phyloP scores from a whole-genome alignment of 2,329 filamentous ascomycete species.

The Atkinsonella hypoxylon region DNA sequence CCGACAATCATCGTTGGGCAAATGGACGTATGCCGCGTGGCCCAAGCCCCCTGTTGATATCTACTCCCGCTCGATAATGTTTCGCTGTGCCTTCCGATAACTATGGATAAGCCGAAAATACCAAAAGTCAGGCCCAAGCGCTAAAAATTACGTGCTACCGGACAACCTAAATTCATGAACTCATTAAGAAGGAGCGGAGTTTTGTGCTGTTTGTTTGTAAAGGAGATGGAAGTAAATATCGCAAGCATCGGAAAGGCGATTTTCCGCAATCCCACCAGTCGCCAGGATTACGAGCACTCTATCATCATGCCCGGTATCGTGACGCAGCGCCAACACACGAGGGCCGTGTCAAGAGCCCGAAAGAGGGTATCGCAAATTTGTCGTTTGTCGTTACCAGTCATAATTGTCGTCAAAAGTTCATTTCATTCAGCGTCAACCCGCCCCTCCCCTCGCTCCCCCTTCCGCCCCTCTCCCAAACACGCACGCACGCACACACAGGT shows the following conservation, averaged over 20 bases:
- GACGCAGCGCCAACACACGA: too few species aligned
- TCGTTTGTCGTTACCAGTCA: slow-evolving; percentile 7
- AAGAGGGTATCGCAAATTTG: not conserved
- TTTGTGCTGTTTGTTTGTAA: slow-evolving; percentile 18
- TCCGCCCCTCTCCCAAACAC: too few species aligned
- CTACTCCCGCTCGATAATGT: slow-evolving; percentile 5
- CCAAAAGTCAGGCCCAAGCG: not conserved
- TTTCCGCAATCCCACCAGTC: too few species aligned
- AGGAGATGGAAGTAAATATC: too few species aligned
- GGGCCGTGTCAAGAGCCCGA: too few species aligned
- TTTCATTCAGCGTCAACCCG: not conserved
- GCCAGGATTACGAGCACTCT: too few species aligned
- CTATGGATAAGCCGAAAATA: slow-evolving; percentile 1
- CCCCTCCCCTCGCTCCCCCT: too few species aligned
- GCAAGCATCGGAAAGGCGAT: too few species aligned
- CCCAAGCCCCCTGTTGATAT: slow-evolving; percentile 1
- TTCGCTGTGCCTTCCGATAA: slow-evolving; percentile 6
- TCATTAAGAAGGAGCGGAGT: slow-evolving; percentile 19
- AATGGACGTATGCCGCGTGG: slow-evolving; percentile 6
- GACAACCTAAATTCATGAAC: slow-evolving; percentile 15
- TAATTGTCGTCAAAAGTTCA: slow-evolving; percentile 5
- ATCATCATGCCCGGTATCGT: too few species aligned
- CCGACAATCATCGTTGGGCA: not conserved
- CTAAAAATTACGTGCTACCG: slow-evolving; percentile 1
- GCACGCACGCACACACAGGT: not conserved